These are phyloP conservation scores for Colletotrichum theobromicola DNA, from an alignment of 2,329 filamentous ascomycete species.

Conservation along the genomic window DNA sequence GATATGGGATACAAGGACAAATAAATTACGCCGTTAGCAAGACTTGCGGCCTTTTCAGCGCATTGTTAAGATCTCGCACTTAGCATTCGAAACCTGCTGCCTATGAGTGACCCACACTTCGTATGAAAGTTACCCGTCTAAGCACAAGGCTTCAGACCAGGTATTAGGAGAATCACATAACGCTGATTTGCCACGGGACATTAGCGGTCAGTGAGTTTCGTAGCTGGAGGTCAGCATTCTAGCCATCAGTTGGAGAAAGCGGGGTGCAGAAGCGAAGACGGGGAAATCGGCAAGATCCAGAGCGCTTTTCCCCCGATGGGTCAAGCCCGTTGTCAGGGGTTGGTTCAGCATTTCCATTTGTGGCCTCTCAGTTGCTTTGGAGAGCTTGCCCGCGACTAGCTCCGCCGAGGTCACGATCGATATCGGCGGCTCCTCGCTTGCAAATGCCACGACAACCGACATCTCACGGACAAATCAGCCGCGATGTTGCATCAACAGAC, in stretches of 20 bases:
- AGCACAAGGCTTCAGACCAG: too few species aligned
- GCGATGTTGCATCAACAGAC: background rate
- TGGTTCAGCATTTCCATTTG: background rate
- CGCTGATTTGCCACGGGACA: too few species aligned
- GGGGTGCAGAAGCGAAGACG: background rate
- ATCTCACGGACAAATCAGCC: background rate
- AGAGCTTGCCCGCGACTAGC: background rate
- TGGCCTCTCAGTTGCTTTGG: background rate
- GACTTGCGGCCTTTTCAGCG: background rate
- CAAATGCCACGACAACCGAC: background rate
- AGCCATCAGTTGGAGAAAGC: background rate
- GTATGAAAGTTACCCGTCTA: too few species aligned
- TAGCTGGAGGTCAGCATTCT: rapidly evolving
- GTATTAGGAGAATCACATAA: too few species aligned
- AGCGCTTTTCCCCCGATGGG: background rate
- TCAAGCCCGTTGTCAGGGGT: background rate
- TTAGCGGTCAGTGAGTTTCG: too few species aligned
- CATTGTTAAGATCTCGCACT: background rate
- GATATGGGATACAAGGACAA: background rate
- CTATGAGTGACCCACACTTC: too few species aligned
- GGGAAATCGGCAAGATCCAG: background rate
- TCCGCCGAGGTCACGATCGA: background rate
- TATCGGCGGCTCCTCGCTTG: background rate
- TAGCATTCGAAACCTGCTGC: background rate
- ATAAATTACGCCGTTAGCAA: background rate